phyloP scores from a whole-genome alignment of 1,284 basidiomycete genomes.

The Pascua guehoae region DNA sequence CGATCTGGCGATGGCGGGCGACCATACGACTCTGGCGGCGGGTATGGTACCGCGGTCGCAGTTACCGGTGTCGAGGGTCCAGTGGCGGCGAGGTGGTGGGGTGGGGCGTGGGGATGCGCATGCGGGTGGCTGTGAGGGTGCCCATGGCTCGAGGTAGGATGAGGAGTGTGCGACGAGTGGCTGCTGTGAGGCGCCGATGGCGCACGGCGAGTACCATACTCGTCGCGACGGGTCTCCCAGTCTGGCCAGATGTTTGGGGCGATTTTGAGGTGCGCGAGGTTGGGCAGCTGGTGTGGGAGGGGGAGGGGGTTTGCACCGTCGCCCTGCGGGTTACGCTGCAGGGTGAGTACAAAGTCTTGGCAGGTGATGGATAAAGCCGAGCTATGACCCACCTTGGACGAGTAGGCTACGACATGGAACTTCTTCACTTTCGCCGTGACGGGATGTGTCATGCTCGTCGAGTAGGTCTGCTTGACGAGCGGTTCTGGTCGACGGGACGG shows the following conservation, averaged over 20 bases:
- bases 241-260: constrained; percentile 45
- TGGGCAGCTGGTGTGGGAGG: constrained; percentile 41
- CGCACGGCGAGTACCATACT: constrained; percentile 22
- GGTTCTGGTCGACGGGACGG: constrained; percentile 28
- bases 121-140: constrained; percentile 3
- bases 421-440: constrained; percentile 41
- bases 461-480: constrained; percentile 48
- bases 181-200: constrained; percentile 7
- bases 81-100: constrained; percentile 8
- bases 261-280: constrained; percentile 36
- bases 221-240: constrained; percentile 40
- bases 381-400: constrained; percentile 32
- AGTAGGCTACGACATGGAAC: constrained; percentile 48
- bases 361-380: neutral
- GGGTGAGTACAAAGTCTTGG: neutral
- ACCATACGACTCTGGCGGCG: constrained; percentile 9
- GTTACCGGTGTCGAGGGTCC: constrained; percentile 18
- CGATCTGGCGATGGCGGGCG: constrained; percentile 14
- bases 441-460: constrained; percentile 44
- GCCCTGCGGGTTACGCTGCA: constrained; percentile 41
- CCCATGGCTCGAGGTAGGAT: constrained; percentile 4
- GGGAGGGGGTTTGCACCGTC: constrained; percentile 40
- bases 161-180: constrained; percentile 3
- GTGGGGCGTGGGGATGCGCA: constrained; percentile 14
- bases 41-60: constrained; percentile 14